Conservation (phyloP, 257 asterid genomes). For the Solanum bulbocastanum region DNA sequence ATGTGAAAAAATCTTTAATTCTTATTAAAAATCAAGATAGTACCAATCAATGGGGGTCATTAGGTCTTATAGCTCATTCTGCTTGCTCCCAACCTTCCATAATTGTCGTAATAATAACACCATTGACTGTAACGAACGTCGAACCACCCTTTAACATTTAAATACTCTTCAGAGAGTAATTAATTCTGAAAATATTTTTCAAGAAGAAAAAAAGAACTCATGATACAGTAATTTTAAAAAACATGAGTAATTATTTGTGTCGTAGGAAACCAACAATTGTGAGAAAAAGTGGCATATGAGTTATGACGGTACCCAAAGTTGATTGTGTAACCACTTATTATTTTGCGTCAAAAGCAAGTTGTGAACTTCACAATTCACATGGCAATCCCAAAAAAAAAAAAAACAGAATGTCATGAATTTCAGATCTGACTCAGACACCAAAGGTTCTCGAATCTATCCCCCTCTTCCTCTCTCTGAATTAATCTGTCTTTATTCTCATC, state of each 20-base stretch:
- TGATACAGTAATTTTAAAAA: neutral
- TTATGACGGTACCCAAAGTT: neutral
- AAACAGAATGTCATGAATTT: neutral
- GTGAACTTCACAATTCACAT: neutral
- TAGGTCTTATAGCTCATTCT: neutral
- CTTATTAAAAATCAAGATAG: neutral
- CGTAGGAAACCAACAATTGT: neutral
- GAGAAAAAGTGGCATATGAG: neutral
- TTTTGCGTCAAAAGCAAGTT: neutral
- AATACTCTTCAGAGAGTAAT: neutral
- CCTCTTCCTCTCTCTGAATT: neutral
- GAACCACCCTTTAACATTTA: neutral
- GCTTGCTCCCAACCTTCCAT: neutral
- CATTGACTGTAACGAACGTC: neutral
- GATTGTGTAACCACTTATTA: neutral
- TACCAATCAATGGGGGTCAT: neutral
- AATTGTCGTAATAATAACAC: neutral
- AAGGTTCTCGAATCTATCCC: neutral
- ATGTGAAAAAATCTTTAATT: neutral
- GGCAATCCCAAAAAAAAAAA: conserved; percentile 1
- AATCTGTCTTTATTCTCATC: neutral
- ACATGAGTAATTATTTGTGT: neutral
- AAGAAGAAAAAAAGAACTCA: neutral
- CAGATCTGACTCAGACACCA: neutral
- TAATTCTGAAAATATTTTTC: neutral